phyloP scores from a whole-genome alignment of 2,329 filamentous ascomycete genomes.

The Hymenoscyphus fraxineus region DNA sequence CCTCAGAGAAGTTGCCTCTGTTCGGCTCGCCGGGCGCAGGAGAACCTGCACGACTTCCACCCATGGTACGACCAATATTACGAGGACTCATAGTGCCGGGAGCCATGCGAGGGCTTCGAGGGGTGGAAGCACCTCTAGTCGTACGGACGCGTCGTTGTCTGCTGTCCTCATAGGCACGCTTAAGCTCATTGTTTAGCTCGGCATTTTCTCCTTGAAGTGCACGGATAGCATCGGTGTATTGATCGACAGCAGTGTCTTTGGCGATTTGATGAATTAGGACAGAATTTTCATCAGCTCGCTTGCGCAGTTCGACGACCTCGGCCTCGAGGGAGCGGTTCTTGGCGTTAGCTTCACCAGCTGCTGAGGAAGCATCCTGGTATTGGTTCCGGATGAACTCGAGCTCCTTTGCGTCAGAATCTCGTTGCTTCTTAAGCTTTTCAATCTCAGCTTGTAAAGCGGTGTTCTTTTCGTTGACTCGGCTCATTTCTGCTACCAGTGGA shows the following conservation, averaged over 20 bases:
- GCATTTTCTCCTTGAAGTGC: slow-evolving; percentile 28
- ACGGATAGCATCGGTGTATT: slow-evolving; percentile 33
- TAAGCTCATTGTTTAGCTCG: slow-evolving; percentile 37
- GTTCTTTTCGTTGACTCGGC: slow-evolving; percentile 40
- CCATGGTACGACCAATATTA: background rate
- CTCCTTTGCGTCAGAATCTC: slow-evolving; percentile 23
- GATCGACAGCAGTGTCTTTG: slow-evolving; percentile 15
- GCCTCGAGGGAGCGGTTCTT: slow-evolving; percentile 22
- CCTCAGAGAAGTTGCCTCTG: slow-evolving; percentile 12
- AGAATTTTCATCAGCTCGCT: slow-evolving; percentile 26
- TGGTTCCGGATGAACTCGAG: slow-evolving; percentile 29
- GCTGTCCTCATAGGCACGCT: slow-evolving; percentile 39
- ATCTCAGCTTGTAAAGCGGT: slow-evolving; percentile 19
- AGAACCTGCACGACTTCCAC: background rate
- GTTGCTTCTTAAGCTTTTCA: slow-evolving; percentile 23
- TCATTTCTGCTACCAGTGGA: slow-evolving; percentile 40
- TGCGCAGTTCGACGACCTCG: slow-evolving; percentile 18
- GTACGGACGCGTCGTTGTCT: slow-evolving; percentile 35
- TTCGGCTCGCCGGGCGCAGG: slow-evolving; percentile 2
- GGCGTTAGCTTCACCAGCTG: slow-evolving; percentile 18
- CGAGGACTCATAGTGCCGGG: slow-evolving; percentile 26
- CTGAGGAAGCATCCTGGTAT: slow-evolving; percentile 31
- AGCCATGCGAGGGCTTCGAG: slow-evolving; percentile 32
- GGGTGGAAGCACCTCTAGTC: slow-evolving; percentile 30
- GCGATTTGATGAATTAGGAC: slow-evolving; percentile 32